Percentiles rank a stretch among this genome's conserved stretches.
These are phyloP conservation scores for Colletotrichum sansevieriae DNA, from an alignment of 2,329 filamentous ascomycete species.

Conservation along the genomic window DNA sequence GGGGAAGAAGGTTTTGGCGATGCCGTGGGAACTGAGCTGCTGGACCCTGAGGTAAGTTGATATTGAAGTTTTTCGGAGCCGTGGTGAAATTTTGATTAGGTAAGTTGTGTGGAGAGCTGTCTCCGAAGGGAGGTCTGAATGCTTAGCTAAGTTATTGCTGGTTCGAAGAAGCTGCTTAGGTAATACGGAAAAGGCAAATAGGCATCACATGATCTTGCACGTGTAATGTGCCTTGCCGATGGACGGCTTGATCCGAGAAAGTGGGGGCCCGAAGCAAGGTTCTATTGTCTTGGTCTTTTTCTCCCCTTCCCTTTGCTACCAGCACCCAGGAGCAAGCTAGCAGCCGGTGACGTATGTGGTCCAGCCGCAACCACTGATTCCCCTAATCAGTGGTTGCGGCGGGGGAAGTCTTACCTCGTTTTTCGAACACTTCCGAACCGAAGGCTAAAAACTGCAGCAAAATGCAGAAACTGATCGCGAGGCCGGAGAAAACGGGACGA, in stretches of 20 bases:
- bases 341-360: conserved; percentile 32
- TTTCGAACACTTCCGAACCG: neutral
- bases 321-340: neutral
- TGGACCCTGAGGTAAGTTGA: conserved; percentile 22
- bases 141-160: conserved; percentile 22
- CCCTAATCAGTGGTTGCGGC: neutral
- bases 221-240: neutral
- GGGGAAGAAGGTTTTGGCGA: neutral
- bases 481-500: neutral
- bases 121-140: conserved; percentile 5
- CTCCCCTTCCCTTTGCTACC: neutral
- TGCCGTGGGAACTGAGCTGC: conserved; percentile 7
- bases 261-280: conserved; percentile 8
- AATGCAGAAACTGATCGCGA: conserved; percentile 1
- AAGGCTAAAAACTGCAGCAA: neutral
- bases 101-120: conserved; percentile 34
- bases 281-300: conserved; percentile 13
- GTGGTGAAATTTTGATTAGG: conserved; percentile 34
- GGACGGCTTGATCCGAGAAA: conserved; percentile 28
- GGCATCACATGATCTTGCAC: neutral
- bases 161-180: too few species aligned
- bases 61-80: conserved; percentile 39
- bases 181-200: too few species aligned
- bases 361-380: conserved; percentile 14
- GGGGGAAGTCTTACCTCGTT: neutral